Conservation (phyloP, 2,329 filamentous ascomycete species). For the Leptodontidium sp. region DNA sequence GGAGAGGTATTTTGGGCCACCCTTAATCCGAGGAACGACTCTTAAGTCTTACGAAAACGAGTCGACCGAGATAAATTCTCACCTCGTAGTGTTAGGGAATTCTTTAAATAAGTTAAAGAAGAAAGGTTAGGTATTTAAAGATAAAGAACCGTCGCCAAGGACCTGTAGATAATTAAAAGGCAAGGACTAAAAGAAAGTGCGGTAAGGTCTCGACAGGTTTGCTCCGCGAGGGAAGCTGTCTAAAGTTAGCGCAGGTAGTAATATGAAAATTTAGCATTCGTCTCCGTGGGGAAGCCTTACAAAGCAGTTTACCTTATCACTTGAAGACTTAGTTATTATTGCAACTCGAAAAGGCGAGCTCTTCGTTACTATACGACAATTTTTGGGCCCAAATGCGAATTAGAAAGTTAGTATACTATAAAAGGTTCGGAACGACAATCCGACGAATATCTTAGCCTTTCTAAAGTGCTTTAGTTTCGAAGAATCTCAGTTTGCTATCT, state of each 20-base stretch:
- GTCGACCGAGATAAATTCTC: constrained; percentile 5
- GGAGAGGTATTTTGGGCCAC: constrained; percentile 25
- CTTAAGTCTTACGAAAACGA: constrained; percentile 3
- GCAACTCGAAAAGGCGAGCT: constrained; percentile 23
- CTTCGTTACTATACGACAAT: constrained; percentile 25
- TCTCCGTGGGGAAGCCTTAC: constrained; percentile 25
- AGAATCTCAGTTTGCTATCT: constrained; percentile 27
- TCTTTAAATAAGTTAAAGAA: constrained; percentile 26
- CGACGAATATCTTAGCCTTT: constrained; percentile 24
- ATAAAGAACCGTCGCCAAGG: constrained; percentile 12
- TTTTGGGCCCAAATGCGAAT: constrained; percentile 25
- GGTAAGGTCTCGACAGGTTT: constrained; percentile 2
- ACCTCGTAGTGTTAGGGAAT: constrained; percentile 16
- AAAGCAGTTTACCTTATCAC: constrained; percentile 21
- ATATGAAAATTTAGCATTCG: constrained; percentile 14
- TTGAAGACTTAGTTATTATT: constrained; percentile 29
- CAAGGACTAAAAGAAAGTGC: neutral
- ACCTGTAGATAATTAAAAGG: constrained; percentile 5
- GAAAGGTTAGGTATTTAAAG: constrained; percentile 14
- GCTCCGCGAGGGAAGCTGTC: constrained; percentile 3
- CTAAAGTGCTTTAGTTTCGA: constrained; percentile 28
- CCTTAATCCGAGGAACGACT: constrained; percentile 9
- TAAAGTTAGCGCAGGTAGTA: constrained; percentile 4
- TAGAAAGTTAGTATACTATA: constrained; percentile 29
- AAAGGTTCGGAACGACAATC: constrained; percentile 24